Conservation (phyloP, 73 alveolate species). For the Uronychia setigera region DNA sequence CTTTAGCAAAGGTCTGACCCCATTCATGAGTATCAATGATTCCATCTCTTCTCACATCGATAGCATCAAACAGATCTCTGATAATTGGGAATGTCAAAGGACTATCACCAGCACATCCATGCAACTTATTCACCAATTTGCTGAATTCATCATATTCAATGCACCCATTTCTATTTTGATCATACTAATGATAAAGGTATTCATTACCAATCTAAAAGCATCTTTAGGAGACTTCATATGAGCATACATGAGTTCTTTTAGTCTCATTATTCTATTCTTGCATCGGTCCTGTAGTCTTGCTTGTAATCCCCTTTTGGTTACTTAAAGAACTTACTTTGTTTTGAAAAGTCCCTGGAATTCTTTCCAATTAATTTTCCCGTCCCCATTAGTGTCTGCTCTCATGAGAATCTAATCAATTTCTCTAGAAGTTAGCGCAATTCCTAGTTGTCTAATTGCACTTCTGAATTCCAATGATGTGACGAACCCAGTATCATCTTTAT, state of each 20-base stretch:
- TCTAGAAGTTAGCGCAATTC: conserved; percentile 73
- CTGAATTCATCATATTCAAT: conserved; percentile 37
- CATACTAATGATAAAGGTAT: background rate
- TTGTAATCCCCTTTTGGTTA: background rate
- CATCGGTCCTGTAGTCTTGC: conserved; percentile 65
- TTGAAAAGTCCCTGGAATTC: conserved; percentile 77
- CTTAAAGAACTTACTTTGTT: conserved; percentile 64
- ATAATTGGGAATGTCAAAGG: conserved; percentile 45
- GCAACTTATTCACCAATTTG: conserved; percentile 30
- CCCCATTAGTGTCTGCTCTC: conserved; percentile 71
- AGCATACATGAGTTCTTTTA: conserved; percentile 75
- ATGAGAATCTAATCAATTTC: conserved; percentile 78
- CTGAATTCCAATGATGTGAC: conserved; percentile 81
- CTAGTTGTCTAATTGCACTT: conserved; percentile 80
- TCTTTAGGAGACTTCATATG: conserved; percentile 89
- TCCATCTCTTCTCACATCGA: conserved; percentile 62
- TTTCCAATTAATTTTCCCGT: conserved; percentile 77
- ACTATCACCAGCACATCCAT: conserved; percentile 15
- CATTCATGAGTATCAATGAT: conserved; percentile 51
- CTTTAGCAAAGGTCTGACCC: conserved; percentile 32
- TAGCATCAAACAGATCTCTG: conserved; percentile 55
- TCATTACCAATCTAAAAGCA: conserved; percentile 63
- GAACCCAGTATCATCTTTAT: conserved; percentile 74
- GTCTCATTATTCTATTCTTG: conserved; percentile 67
- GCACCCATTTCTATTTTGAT: conserved; percentile 33